phyloP scores from a whole-genome alignment of 1,284 basidiomycete species.

The Pseudozyma pruni region DNA sequence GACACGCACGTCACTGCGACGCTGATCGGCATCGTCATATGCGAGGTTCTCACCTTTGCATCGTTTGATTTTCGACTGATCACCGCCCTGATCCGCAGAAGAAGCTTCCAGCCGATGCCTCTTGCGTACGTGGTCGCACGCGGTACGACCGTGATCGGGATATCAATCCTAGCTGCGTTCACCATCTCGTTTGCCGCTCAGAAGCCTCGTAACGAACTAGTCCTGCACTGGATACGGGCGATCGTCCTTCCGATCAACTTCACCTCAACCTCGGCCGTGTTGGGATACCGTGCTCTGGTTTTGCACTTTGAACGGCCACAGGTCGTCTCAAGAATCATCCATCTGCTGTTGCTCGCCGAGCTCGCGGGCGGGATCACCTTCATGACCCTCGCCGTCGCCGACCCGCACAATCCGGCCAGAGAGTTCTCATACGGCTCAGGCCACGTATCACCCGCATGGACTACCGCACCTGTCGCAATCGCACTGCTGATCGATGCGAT shows the following conservation, averaged over 20 bases:
- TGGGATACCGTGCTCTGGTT: slow-evolving; percentile 24
- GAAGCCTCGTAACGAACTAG: not conserved
- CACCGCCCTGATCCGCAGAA: slow-evolving; percentile 10
- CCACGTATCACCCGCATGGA: slow-evolving; percentile 17
- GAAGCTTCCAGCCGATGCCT: slow-evolving; percentile 17
- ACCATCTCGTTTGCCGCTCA: slow-evolving; percentile 2
- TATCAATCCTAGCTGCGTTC: slow-evolving; percentile 8
- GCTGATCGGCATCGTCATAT: slow-evolving; percentile 18
- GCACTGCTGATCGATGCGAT: slow-evolving; percentile 21
- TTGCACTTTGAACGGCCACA: slow-evolving; percentile 21
- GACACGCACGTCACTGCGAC: slow-evolving; percentile 32
- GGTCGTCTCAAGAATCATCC: slow-evolving; percentile 7
- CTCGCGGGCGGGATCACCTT: slow-evolving; percentile 2
- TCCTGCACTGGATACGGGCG: slow-evolving; percentile 11
- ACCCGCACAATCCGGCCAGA: not conserved
- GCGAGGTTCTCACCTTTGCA: slow-evolving; percentile 32
- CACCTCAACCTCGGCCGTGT: slow-evolving; percentile 28
- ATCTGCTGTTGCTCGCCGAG: slow-evolving; percentile 7
- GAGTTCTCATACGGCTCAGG: not conserved
- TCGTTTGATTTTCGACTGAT: slow-evolving; percentile 28
- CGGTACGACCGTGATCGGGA: slow-evolving; percentile 12
- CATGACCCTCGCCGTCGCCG: not conserved
- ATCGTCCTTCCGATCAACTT: slow-evolving; percentile 15
- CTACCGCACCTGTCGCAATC: slow-evolving; percentile 12
- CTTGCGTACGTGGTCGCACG: slow-evolving; percentile 23